Evolutionary conservation across 352 stramenopile species (phyloP), one percentile per base, ranked within the genome.

Genomic region (Pythium chondricola): DNA sequence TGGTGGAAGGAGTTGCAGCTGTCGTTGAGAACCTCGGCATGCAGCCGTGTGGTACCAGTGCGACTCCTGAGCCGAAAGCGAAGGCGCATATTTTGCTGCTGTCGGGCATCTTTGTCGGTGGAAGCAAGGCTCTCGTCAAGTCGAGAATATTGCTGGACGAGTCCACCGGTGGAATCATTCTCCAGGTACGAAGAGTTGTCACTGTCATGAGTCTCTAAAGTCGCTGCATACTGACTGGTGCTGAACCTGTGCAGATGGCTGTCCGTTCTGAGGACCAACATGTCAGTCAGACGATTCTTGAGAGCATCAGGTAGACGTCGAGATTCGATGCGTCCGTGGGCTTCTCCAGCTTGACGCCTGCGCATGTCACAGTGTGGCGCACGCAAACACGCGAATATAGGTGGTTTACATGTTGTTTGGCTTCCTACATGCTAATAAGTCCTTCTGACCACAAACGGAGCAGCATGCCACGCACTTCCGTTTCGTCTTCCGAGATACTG

Each of bases 21-120:
- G 86, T 99, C 35, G 96, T 98, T 33, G 88, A 98, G 33, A 98
- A 97, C 58, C 74, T 99, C 43, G 95, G 95, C 35, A 98, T 99
- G 96, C 87, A 98, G 70, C 74, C 95, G 9, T 98, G 95, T 59
- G 94, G 98, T 63, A 96, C 96, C 60, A 98, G 95, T 21, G 86
- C 78, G 30, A 74, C 84, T 13, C 81, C 78, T 29, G 84, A 85
- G 46, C 76, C 78, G n/a, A 88, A 88, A 51, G 74, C 90, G 18
- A 97, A 97, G 63, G 86, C 93, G 25, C 96, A 99, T 69, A 97
- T 98, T 61, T 62, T 99, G 53, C 78, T 98, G 63, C 74, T 99
- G 32, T 97, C 88, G 33, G 96, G 95, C 29, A 84, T 98, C 21
- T 99, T 98, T 80, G 88, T 98, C 29, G 89, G 91, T 36, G 91